Conservation (phyloP, 2,329 filamentous ascomycete species). For the Lecanosticta acicola region DNA sequence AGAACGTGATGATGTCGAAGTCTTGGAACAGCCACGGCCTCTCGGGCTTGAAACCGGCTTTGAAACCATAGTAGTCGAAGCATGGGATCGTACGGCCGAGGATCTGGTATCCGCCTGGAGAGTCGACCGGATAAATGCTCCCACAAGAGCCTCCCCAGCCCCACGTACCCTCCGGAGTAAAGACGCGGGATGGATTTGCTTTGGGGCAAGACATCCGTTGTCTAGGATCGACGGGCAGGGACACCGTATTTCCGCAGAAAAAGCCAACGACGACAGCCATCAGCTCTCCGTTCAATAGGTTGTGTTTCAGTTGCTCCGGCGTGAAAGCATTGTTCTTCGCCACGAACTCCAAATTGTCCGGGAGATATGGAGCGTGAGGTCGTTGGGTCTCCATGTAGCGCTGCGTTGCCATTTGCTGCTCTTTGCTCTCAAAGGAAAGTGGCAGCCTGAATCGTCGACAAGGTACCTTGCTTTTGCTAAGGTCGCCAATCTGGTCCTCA, state of each 20-base stretch:
- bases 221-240: constrained; percentile 50
- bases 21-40: constrained; percentile 53
- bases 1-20: constrained; percentile 53
- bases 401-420: constrained; percentile 48
- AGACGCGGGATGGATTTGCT: constrained; percentile 52
- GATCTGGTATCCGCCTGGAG: constrained; percentile 53
- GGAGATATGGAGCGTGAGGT: constrained; percentile 56
- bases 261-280: constrained; percentile 53
- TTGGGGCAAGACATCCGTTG: constrained; percentile 52
- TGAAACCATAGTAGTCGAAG: constrained; percentile 50
- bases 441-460: constrained; percentile 41
- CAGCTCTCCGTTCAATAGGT: constrained; percentile 47
- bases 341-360: constrained; percentile 56
- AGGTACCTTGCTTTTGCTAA: constrained; percentile 38
- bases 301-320: constrained; percentile 45
- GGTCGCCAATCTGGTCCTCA: constrained; percentile 40
- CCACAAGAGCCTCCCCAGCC: constrained; percentile 53
- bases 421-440: constrained; percentile 39
- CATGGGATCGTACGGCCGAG: constrained; percentile 45
- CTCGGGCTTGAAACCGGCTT: constrained; percentile 43
- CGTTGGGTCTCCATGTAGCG: constrained; percentile 59
- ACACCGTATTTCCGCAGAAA: constrained; percentile 50
- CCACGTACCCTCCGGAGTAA: constrained; percentile 52
- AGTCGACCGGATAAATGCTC: constrained; percentile 52
- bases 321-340: constrained; percentile 52